A percentile compares a stretch with the other conserved stretches of the same genome.
These are phyloP conservation scores for Aphanomyces euteiches DNA, from an alignment of 352 stramenopile species.

Conservation along the genomic window DNA sequence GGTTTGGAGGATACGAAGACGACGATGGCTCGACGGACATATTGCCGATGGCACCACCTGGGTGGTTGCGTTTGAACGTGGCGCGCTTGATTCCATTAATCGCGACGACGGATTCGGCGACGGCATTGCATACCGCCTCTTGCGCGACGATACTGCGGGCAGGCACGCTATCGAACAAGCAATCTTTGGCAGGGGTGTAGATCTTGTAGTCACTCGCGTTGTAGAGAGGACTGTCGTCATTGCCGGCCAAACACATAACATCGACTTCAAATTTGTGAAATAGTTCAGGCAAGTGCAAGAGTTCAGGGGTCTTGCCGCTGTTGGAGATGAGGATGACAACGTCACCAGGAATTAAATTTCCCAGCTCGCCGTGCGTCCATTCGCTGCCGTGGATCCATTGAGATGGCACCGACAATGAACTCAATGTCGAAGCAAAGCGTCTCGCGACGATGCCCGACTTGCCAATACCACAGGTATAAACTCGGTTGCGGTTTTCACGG, in stretches of 20 bases:
- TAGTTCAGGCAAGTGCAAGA: constrained; percentile 48
- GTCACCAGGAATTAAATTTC: constrained; percentile 55
- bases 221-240: constrained; percentile 39
- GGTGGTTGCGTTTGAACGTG: constrained; percentile 56
- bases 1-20: not conserved
- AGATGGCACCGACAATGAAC: constrained; percentile 67
- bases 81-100: constrained; percentile 34
- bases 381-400: constrained; percentile 77
- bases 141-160: constrained; percentile 76
- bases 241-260: constrained; percentile 54
- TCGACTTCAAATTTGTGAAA: constrained; percentile 42
- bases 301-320: constrained; percentile 60
- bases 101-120: constrained; percentile 59
- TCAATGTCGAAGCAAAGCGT: constrained; percentile 62
- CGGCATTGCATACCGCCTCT: constrained; percentile 70
- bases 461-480: constrained; percentile 74
- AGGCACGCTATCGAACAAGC: constrained; percentile 45
- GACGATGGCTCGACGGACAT: not conserved
- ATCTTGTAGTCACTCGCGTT: constrained; percentile 42
- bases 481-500: constrained; percentile 39
- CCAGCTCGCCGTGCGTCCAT: constrained; percentile 76
- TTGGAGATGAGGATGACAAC: constrained; percentile 70
- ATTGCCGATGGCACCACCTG: constrained; percentile 60
- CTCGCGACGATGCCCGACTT: constrained; percentile 75
- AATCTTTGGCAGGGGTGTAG: constrained; percentile 50